Base-by-base conservation (phyloP, 2,329 filamentous ascomycete genomes). In the Ceratocystis cubensis region DNA sequence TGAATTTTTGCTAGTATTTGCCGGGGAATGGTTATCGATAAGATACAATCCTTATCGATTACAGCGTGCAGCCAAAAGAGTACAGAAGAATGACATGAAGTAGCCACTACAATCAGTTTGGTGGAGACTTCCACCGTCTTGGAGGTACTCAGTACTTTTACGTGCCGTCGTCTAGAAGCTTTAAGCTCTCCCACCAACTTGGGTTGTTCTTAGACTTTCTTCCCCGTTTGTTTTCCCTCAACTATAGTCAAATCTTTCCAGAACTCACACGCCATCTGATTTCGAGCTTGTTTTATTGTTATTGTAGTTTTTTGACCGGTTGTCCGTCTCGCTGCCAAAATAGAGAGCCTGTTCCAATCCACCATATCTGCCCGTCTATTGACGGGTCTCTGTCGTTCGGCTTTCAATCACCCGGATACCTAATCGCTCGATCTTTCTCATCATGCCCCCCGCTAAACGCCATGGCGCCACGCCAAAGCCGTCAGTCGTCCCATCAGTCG, bases 31-130 rank as follows among this genome's bases (percentile, higher is more conserved):
- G 5, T 57, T 57, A 57, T 57, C 53, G 53, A 57, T 57, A 57
- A 57, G 10, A 33, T 4, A 20, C 28, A 15, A 1, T 33, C 15
- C 61, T 66, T 68, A 68, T 68, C 66, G 66, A 66, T 68, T 57
- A 61, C 2, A 41, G 76, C 67, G 73, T 69, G 68, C 77, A 53
- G 22, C 10, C 37, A 13, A 41, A 13, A 13, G 10, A 41, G 20
- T 53, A 25, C 8, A 50, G 20, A 50, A 50, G 5, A 22, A 0
- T 1, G 5, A 4, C 5, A 1, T 22, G 48, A 20, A 53, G 56
- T 59, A 59, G 56, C 56, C 8, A 8, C 25, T 59, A 59, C 56
- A 37, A 4, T 28, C 17, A 37, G 28, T 15, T 17, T 25, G 17
- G 28, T 20, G n/a, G 28, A n/a, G 25, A 33, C 5, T 7, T 59